phyloP scores from a whole-genome alignment of 805 yeast genomes.

The Barnettozyma populi region DNA sequence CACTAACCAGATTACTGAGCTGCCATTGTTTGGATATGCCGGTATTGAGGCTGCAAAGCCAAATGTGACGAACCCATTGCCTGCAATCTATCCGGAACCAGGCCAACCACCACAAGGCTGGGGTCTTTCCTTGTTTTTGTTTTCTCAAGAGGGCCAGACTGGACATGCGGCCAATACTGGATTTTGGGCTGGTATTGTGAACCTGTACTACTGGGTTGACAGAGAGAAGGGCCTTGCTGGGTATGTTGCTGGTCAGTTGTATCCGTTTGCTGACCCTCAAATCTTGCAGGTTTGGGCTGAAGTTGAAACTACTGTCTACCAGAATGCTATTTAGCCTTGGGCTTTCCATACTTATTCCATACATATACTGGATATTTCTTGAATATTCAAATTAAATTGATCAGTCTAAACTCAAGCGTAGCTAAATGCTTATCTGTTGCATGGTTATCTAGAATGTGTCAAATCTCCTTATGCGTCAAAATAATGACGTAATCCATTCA shows the following conservation, averaged over 20 bases:
- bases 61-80: conserved; percentile 11
- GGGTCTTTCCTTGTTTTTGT: conserved; percentile 29
- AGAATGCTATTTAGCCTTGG: not conserved
- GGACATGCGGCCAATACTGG: conserved; percentile 34
- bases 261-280: conserved; percentile 31
- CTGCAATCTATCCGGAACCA: conserved; percentile 23
- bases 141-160: conserved; percentile 25
- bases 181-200: conserved; percentile 38
- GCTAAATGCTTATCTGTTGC: no score
- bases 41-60: conserved; percentile 14
- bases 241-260: conserved; percentile 31
- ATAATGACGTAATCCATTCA: not conserved
- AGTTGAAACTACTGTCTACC: conserved; percentile 19
- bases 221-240: conserved; percentile 35
- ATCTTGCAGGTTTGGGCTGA: conserved; percentile 16
- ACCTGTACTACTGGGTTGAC: conserved; percentile 38
- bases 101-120: conserved; percentile 26
- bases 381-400: no score
- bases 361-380: no score
- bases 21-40: conserved; percentile 20
- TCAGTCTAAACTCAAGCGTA: no score
- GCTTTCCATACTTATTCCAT: not conserved
- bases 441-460: not conserved
- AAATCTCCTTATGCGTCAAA: not conserved
- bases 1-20: conserved; percentile 29